Base-by-base conservation (phyloP, 208 protist genomes). In the Wallacemonas collosoma region DNA sequence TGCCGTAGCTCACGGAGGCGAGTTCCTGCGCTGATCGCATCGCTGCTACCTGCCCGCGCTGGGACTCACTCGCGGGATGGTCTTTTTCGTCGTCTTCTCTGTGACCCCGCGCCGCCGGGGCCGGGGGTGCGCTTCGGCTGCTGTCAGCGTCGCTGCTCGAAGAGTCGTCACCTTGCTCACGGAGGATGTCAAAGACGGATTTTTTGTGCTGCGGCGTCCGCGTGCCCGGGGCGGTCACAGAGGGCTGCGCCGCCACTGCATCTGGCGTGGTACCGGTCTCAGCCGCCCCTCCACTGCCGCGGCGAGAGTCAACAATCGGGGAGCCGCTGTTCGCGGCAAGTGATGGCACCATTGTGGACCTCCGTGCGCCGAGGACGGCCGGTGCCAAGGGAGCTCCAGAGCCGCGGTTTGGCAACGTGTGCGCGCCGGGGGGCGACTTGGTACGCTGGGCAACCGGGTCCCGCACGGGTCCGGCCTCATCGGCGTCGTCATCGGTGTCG, bases 101-200 rank as follows among this genome's bases (percentile, higher is more conserved):
- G 26, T 64, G 12, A 26, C 26, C 26, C 26, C 26, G 26, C 26
- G 26, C 26, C 26, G 26, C 26, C 26, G 26, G 26, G 26, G 26
- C 26, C 26, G 26, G 26, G 26, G 26, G 26, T 26, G 26, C 26
- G 26, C 26, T 26, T 26, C 26, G 26, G 56, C 47, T 65, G 57
- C 11, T n/a, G 3, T 15, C 50, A 41, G 15, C 38, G 51, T 60
- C 51, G 4, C 53, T 65, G 55, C 50, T 62, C 0, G 26, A 26
- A 26, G 26, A 26, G 70, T 65, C 61, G 3, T 74, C 70, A 2
- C 26, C 70, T 39, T 65, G 58, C 61, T 67, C 70, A 2, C 70
- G 56, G 5, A 74, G n/a, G n/a, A 60, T 60, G 35, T 74, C 53
- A 11, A 74, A 61, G 2, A 74, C 61, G n/a, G 48, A 57, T 50